Conservation (phyloP, 306 rosid species). For the Malus domestica region DNA sequence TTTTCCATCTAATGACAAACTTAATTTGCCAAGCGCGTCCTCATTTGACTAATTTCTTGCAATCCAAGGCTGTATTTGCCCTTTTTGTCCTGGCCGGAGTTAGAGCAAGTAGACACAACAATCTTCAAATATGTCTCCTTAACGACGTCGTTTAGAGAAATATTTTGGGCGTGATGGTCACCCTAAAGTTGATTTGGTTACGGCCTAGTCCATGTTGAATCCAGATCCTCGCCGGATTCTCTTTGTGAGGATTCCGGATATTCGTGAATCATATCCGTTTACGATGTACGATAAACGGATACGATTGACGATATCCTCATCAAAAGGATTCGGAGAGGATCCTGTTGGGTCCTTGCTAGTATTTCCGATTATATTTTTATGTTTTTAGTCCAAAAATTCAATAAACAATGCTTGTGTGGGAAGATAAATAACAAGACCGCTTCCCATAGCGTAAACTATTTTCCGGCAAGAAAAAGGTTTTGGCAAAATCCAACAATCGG, state of each 20-base stretch:
- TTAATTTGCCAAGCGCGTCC: neutral
- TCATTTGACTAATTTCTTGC: neutral
- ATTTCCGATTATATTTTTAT: no score
- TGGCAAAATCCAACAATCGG: neutral
- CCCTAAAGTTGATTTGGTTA: no score
- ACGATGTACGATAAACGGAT: no score
- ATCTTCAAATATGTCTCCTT: neutral
- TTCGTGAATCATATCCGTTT: no score
- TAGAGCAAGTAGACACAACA: neutral
- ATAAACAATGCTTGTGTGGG: neutral
- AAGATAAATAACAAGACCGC: no score
- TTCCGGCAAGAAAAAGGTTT: no score
- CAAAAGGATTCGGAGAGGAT: no score
- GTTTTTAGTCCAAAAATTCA: neutral
- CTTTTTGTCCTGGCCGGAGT: neutral
- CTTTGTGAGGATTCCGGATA: rapidly evolving
- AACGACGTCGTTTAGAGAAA: no score
- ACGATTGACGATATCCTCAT: no score
- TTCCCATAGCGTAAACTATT: no score
- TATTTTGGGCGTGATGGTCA: neutral
- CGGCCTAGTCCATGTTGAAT: rapidly evolving
- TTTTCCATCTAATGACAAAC: neutral
- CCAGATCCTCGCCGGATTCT: no score
- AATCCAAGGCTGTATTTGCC: slow-evolving; percentile 4
- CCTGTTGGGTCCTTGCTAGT: no score